Base-by-base conservation (phyloP, 2,329 filamentous ascomycete genomes). In the Lachnellula subtilissima region DNA sequence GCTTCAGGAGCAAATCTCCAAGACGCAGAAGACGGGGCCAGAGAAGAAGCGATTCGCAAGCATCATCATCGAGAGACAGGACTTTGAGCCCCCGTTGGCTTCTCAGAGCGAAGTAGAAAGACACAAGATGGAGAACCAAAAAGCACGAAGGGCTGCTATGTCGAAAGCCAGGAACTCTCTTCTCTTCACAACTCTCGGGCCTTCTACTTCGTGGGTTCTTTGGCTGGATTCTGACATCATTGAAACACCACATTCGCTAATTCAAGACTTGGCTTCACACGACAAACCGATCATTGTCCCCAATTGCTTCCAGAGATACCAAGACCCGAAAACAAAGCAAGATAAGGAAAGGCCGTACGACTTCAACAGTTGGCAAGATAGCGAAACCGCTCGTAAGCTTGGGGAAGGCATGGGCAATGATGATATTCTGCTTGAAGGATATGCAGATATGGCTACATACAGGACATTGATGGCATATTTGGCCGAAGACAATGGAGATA, bases 301-400 rank as follows among this genome's bases (percentile, higher is more conserved):
- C 51, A 99, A 99, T 71, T 97, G 93, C 78, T 97, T 88, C 78
- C 94, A 99, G 75, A 80, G 88, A 61, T 97, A 84, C 74, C 82
- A 81, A 48, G 87, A 97, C 61, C 66, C 77, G 0, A 80, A 87
- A 14, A 86, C 82, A 51, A 86, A 87, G 67, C 79, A 84, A 61
- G 82, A 83, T 76, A 84, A 86, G 45, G 84, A 93, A 68, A 84
- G 94, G 4, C 85, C 92, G 0, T 99, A 99, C 72, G 94, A 99
- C 75, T 97, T 87, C 79, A 99, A 99, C 76, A 96, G 89, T 71
- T 99, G 94, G 94, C 85, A 93, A 67, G 94, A 99, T 70, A 96
- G 89, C 69, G 81, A 86, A 1, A 86, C 81, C 2, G 93, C 94
- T 1, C 81, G 87, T 68, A 80, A 88, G 37, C 75, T 99, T 61